Evolutionary conservation across 1,284 basidiomycete species (phyloP).

Genomic region (Xanthoconium separans): DNA sequence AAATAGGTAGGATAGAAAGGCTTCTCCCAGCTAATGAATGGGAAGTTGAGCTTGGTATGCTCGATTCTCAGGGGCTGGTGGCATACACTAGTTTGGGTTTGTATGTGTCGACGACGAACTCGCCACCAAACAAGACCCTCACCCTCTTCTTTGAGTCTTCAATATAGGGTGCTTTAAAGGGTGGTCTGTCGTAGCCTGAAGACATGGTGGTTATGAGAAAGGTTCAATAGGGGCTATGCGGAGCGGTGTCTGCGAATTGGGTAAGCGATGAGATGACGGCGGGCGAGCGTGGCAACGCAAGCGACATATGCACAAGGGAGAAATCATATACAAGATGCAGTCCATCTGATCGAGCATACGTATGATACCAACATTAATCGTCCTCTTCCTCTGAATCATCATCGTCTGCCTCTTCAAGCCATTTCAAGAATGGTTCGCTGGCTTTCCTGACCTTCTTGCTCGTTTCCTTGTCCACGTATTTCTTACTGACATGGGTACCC

Average conservation of each 20-base stretch:
- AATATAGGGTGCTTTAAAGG: slow-evolving; percentile 39
- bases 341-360: background rate
- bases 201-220: slow-evolving; percentile 9
- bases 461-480: slow-evolving; percentile 95
- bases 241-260: no score
- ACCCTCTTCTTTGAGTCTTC: slow-evolving; percentile 50
- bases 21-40: slow-evolving; percentile 52
- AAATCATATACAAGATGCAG: slow-evolving; percentile 3
- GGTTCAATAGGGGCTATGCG: no score
- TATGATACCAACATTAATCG: slow-evolving; percentile 3
- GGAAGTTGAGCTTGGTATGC: background rate
- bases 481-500: slow-evolving; percentile 97
- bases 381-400: slow-evolving; percentile 31
- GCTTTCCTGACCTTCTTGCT: slow-evolving; percentile 96
- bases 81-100: slow-evolving; percentile 60
- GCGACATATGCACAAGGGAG: no score
- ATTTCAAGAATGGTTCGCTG: slow-evolving; percentile 92
- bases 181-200: slow-evolving; percentile 25
- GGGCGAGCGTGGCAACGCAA: no score
- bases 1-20: slow-evolving; percentile 54
- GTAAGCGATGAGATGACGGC: no score
- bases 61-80: slow-evolving; percentile 1
- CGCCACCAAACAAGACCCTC: slow-evolving; percentile 50
- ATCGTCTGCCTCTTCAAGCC: slow-evolving; percentile 60
- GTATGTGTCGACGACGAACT: slow-evolving; percentile 53